Conservation (phyloP, 495 filamentous ascomycete species). For the Rostrohypoxylon terebratum region DNA sequence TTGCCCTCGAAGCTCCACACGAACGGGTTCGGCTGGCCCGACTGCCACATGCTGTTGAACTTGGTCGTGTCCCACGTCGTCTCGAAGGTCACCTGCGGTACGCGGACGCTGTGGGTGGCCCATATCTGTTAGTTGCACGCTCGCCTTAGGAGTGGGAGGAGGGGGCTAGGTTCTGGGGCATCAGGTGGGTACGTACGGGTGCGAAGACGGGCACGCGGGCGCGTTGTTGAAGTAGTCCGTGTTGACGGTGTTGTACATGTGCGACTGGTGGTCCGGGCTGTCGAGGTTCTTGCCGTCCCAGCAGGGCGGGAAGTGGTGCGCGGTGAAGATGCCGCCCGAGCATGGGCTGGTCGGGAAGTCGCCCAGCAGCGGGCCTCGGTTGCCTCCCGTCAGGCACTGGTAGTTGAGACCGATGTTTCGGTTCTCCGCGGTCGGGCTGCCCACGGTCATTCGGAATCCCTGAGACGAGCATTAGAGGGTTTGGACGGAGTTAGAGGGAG, state of each 20-base stretch:
- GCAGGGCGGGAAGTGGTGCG: slow-evolving; percentile 52
- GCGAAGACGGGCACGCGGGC: slow-evolving; percentile 29
- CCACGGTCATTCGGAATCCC: slow-evolving; percentile 55
- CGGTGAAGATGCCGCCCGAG: slow-evolving; percentile 45
- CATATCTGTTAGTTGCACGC: too few species aligned
- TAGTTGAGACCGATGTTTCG: slow-evolving; percentile 47
- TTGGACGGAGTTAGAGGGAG: not conserved
- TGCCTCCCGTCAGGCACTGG: slow-evolving; percentile 45
- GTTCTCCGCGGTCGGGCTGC: slow-evolving; percentile 42
- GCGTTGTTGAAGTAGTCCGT: slow-evolving; percentile 47
- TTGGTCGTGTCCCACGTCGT: slow-evolving; percentile 62
- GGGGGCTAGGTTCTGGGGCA: not conserved
- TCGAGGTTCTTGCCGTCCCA: slow-evolving; percentile 55
- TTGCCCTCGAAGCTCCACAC: slow-evolving; percentile 59
- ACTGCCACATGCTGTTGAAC: slow-evolving; percentile 60
- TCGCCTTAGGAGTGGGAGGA: not conserved
- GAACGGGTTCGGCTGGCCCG: slow-evolving; percentile 57
- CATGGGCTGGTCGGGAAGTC: slow-evolving; percentile 29
- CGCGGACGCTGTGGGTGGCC: too few species aligned
- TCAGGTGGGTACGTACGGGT: slow-evolving; percentile 21
- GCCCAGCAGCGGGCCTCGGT: slow-evolving; percentile 34
- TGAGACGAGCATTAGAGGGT: slow-evolving; percentile 19
- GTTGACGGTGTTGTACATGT: slow-evolving; percentile 50
- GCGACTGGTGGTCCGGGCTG: slow-evolving; percentile 49
- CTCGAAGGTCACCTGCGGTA: slow-evolving; percentile 62